Evolutionary conservation across 116 monocot genomes (phyloP).

Genomic region (Thalassia testudinum): DNA sequence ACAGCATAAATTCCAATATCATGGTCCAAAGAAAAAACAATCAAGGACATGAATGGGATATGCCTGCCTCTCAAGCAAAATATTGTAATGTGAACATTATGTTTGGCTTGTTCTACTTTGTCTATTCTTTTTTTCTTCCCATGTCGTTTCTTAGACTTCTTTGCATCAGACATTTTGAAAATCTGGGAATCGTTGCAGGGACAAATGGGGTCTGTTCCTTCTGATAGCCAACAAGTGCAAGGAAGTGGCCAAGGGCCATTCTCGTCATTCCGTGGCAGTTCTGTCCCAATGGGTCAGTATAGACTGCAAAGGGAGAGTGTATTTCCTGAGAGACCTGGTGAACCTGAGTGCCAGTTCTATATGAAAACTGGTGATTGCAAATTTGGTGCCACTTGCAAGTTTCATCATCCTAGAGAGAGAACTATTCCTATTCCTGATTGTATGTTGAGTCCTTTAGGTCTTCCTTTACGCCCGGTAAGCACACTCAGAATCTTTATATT

Average conservation of each 20-base stretch:
- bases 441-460: conserved; percentile 62
- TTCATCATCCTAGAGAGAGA: conserved; percentile 92
- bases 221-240: conserved; percentile 41
- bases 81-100: too few relatives aligned
- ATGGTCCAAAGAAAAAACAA: too few relatives aligned
- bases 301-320: conserved; percentile 59
- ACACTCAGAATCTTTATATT: too few relatives aligned
- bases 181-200: conserved; percentile 23
- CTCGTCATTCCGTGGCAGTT: conserved; percentile 46
- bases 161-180: too few relatives aligned
- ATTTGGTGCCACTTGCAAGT: conserved; percentile 82
- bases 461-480: conserved; percentile 91
- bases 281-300: conserved; percentile 53
- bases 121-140: too few relatives aligned
- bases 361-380: conserved; percentile 99
- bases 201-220: conserved; percentile 47
- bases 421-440: conserved; percentile 66
- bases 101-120: too few relatives aligned
- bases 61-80: too few relatives aligned
- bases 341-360: conserved; percentile 92
- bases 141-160: background rate
- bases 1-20: too few relatives aligned
- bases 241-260: conserved; percentile 33
- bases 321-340: conserved; percentile 91
- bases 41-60: too few relatives aligned